Conservation (phyloP, 75 land plant genomes). For the Azolla pinnata region DNA sequence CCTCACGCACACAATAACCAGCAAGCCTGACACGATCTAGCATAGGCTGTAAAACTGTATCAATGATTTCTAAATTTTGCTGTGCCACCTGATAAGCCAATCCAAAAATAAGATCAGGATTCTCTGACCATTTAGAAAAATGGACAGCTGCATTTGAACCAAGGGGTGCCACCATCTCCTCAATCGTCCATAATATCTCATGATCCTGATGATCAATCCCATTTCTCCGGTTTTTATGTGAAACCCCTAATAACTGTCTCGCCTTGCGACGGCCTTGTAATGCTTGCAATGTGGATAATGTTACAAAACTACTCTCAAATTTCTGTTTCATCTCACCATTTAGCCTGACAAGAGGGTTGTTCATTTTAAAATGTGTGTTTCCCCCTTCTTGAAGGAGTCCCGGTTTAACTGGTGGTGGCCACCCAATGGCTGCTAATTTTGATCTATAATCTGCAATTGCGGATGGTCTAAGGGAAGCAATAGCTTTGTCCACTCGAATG, state of each 20-base stretch:
- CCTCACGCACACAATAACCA: conserved; percentile 93
- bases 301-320: conserved; percentile 56
- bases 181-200: conserved; percentile 83
- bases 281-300: conserved; percentile 74
- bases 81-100: conserved; percentile 63
- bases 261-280: conserved; percentile 53
- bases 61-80: conserved; percentile 73
- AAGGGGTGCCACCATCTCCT: conserved; percentile 79
- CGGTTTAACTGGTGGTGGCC: conserved; percentile 90
- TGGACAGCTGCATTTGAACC: conserved; percentile 45
- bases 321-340: conserved; percentile 45
- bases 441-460: conserved; percentile 77
- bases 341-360: conserved; percentile 65
- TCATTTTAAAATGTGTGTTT: conserved; percentile 15
- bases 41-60: conserved; percentile 75
- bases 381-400: conserved; percentile 20
- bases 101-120: conserved; percentile 88
- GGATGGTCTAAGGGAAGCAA: conserved; percentile 75
- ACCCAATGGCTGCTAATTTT: conserved; percentile 69
- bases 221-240: conserved; percentile 16
- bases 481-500: conserved; percentile 70
- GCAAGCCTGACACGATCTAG: conserved; percentile 61
- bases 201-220: conserved; percentile 12
- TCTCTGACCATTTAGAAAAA: conserved; percentile 76
- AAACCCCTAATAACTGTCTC: conserved; percentile 30